Conservation (phyloP, 2,329 filamentous ascomycete species). For the Septoria linicola region DNA sequence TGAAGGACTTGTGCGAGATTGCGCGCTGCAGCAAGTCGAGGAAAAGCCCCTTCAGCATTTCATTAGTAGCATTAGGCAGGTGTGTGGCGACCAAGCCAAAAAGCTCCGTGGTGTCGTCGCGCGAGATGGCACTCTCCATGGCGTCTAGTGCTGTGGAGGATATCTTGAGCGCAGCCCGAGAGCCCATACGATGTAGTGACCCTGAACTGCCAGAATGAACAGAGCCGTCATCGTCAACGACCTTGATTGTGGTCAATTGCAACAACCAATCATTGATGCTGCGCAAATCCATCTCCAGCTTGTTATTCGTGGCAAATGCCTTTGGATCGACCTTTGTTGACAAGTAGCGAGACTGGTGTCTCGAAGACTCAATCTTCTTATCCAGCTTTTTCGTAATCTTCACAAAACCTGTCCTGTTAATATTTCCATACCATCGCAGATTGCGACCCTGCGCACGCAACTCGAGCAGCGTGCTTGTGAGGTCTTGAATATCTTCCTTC, state of each 20-base stretch:
- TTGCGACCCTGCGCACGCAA: constrained; percentile 84
- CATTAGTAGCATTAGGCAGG: constrained; percentile 39
- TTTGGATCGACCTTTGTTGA: constrained; percentile 86
- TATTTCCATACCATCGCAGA: constrained; percentile 95
- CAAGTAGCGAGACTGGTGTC: constrained; percentile 79
- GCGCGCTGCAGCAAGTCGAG: constrained; percentile 76
- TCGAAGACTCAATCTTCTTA: constrained; percentile 77
- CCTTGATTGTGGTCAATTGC: constrained; percentile 72
- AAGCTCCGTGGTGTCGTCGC: constrained; percentile 62
- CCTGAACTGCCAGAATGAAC: constrained; percentile 58
- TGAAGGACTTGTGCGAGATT: constrained; percentile 67
- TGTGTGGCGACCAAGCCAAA: constrained; percentile 42
- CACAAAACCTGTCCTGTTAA: constrained; percentile 90
- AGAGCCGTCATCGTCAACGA: constrained; percentile 71
- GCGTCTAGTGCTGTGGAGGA: constrained; percentile 66
- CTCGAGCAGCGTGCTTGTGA: constrained; percentile 86
- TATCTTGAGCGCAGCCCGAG: constrained; percentile 71
- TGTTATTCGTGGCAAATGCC: constrained; percentile 76
- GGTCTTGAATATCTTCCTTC: constrained; percentile 83
- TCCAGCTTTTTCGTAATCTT: constrained; percentile 99
- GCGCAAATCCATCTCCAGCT: constrained; percentile 59
- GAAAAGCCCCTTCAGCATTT: constrained; percentile 65
- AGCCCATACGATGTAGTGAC: constrained; percentile 74
- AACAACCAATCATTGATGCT: constrained; percentile 90
- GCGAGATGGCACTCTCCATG: constrained; percentile 69